Conservation (phyloP, 2,329 filamentous ascomycete genomes). For the Claviceps pusilla region DNA sequence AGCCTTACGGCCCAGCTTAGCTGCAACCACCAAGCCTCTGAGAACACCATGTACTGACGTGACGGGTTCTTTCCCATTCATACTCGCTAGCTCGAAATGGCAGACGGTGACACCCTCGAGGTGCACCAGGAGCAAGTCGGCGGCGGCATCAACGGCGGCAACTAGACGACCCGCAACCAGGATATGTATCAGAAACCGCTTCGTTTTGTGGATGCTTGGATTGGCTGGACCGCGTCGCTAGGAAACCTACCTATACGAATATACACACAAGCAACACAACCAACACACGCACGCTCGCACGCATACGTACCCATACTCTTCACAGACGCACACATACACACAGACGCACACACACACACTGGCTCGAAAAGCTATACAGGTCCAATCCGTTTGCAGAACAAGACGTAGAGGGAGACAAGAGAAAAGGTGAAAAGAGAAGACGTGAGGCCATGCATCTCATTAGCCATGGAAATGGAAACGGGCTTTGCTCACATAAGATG, state of each 20-base stretch:
- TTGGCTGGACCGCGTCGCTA: conserved; percentile 3
- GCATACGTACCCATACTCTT: not conserved
- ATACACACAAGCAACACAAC: not conserved
- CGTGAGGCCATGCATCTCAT: not conserved
- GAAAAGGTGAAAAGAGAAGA: not conserved
- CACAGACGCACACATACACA: not conserved
- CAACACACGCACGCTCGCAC: not conserved
- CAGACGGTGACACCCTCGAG: conserved; percentile 87
- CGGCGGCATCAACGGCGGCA: conserved; percentile 43
- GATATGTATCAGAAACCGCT: not conserved
- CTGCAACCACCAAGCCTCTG: not conserved
- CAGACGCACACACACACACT: not conserved
- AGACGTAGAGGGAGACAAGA: not conserved
- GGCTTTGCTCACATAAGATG: not conserved
- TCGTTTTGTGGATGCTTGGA: conserved; percentile 2
- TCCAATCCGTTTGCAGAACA: not conserved
- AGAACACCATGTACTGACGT: not conserved
- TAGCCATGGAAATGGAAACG: not conserved
- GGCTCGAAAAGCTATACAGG: not conserved
- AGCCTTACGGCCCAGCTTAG: too few species aligned
- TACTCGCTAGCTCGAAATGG: conserved; percentile 69
- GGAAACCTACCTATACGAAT: not conserved
- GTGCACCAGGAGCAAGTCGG: conserved; percentile 98
- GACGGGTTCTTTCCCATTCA: not conserved
- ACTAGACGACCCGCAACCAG: not conserved